Conservation (phyloP, 1,284 basidiomycete genomes). For the Leccinum pseudoinsigne region DNA sequence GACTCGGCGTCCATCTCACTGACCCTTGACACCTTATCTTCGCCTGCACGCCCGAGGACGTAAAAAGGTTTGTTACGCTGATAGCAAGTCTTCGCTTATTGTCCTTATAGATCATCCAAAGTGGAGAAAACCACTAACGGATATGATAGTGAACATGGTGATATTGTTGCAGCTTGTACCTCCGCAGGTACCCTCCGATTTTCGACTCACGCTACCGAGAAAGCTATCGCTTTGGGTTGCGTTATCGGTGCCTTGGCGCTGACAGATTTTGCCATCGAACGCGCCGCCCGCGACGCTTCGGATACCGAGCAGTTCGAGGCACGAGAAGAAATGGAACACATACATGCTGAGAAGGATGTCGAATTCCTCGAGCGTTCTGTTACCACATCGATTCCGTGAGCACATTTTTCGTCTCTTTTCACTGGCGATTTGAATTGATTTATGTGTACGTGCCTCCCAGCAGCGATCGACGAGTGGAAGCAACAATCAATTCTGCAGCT, state of each 20-base stretch:
- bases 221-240: background rate
- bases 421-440: background rate
- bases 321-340: background rate
- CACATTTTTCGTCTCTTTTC: background rate
- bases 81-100: background rate
- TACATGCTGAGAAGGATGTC: background rate
- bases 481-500: background rate
- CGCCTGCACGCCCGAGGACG: background rate
- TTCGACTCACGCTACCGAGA: background rate
- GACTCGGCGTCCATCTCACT: background rate
- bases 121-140: background rate
- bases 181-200: background rate
- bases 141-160: background rate
- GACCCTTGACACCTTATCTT: background rate
- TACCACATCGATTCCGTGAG: slow-evolving; percentile 8
- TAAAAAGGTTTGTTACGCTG: background rate
- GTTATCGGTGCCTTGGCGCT: background rate
- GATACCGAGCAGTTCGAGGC: background rate
- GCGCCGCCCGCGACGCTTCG: background rate
- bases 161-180: background rate
- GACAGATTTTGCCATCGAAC: background rate
- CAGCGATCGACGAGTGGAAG: slow-evolving; percentile 5
- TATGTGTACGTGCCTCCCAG: background rate
- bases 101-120: background rate
- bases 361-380: background rate